Evolutionary conservation across 1,284 basidiomycete genomes (phyloP), one percentile per base, ranked within the genome.

Genomic region (Tranzscheliella williamsii): DNA sequence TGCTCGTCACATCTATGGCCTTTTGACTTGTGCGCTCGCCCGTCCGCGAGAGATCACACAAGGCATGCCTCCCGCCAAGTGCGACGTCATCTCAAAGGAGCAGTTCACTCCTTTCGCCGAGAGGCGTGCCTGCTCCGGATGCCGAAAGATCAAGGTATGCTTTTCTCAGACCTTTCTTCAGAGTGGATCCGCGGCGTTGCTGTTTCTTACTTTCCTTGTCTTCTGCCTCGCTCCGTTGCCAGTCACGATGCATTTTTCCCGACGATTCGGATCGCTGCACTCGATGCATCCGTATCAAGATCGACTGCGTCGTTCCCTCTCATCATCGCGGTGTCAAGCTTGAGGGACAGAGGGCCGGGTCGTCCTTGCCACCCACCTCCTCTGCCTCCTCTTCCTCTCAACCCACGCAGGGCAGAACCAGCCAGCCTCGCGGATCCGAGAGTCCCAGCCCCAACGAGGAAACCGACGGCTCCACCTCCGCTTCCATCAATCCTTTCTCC

Each of bases 61-160:
- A n/a, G n/a, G n/a, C n/a, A 63, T 64, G 60, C 60, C 60, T 12
- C 60, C 60, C 22, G 60, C 60, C 44, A 64, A 64, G 54, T 64
- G 60, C 54, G 60, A 64, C 53, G 60, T 64, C 32, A 54, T 64
- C 38, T 45, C 54, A 13, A 64, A 57, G 40, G 60, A 57, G 46
- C 60, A 57, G 24, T 47, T 47, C 31, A 57, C 54, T 17, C 60
- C 60, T 15, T 64, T 57, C 32, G 60, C 60, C 6, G 60, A 64
- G 24, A 42, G 54, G 36, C 44, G 54, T 2, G 60, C 60, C 17
- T 64, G 60, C 39, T 45, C 50, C 2, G 60, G 60, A 11, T 64
- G 60, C 43, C 54, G 60, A n/a, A 64, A 54, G 50, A 64, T 64
- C 50, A 64, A 64, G 40, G 44, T 39, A 20, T 42, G 40, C 42